A percentile compares a stretch with the other conserved stretches of the same genome.
Conservation (phyloP, 805 yeast species). For the Starmerella davenportii region DNA sequence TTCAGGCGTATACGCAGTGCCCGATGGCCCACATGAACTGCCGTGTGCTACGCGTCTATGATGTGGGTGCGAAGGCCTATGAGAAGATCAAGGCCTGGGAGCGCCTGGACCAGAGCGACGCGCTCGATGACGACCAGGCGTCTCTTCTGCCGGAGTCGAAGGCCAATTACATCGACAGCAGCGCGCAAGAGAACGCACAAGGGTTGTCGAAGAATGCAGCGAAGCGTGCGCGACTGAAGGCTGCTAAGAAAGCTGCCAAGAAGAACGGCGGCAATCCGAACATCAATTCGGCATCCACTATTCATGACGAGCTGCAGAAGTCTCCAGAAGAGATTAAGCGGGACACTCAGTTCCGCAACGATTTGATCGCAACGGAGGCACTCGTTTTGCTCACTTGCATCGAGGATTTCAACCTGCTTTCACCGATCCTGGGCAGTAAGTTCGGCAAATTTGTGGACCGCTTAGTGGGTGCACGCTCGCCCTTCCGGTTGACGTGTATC, state of each 20-base stretch:
- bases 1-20: conserved; percentile 20
- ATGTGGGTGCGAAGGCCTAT: conserved; percentile 15
- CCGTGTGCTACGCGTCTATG: conserved; percentile 21
- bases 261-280: conserved; percentile 10
- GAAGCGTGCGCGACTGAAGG: conserved; percentile 18
- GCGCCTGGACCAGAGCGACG: conserved; percentile 18
- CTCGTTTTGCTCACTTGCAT: conserved; percentile 25
- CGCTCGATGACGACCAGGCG: conserved; percentile 12
- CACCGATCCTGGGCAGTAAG: conserved; percentile 18
- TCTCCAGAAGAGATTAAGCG: conserved; percentile 18
- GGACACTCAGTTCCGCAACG: conserved; percentile 22
- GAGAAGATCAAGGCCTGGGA: conserved; percentile 22
- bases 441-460: conserved; percentile 18
- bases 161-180: conserved; percentile 10
- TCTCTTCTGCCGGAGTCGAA: conserved; percentile 7
- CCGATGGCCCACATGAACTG: conserved; percentile 19
- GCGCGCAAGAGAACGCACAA: conserved; percentile 4
- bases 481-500: conserved; percentile 23
- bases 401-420: conserved; percentile 26
- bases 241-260: conserved; percentile 17
- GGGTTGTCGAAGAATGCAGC: conserved; percentile 21
- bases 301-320: conserved; percentile 12
- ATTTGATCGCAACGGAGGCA: conserved; percentile 27
- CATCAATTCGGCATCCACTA: conserved; percentile 7
- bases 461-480: conserved; percentile 22